Conservation (phyloP, 148 eudicot species). For the Spergularia bocconei region DNA sequence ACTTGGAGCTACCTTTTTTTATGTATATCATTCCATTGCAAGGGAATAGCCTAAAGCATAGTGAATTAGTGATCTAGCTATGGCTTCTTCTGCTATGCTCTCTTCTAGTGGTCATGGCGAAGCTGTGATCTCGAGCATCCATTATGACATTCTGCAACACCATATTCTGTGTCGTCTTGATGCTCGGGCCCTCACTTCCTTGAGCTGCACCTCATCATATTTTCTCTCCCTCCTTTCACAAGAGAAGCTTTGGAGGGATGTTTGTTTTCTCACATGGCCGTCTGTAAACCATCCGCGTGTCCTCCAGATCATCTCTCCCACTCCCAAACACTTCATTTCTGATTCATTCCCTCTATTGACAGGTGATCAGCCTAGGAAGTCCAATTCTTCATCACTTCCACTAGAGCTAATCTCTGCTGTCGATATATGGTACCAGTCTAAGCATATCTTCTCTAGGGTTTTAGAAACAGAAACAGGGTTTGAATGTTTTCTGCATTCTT, state of each 20-base stretch:
- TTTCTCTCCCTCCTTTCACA: conserved; percentile 30
- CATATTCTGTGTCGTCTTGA: conserved; percentile 30
- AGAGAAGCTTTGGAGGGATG: conserved; percentile 39
- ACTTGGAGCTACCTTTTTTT: too few species aligned
- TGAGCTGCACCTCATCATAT: conserved; percentile 34
- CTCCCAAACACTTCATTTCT: too few species aligned
- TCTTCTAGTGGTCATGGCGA: background rate
- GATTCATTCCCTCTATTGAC: too few species aligned
- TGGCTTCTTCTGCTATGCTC: background rate
- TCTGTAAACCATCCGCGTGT: conserved; percentile 34
- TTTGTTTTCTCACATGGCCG: conserved; percentile 50
- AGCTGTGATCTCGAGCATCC: too few species aligned
- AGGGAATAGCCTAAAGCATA: too few species aligned
- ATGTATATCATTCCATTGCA: too few species aligned
- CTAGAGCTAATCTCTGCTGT: conserved; percentile 41
- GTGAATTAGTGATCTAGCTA: background rate
- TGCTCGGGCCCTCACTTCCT: conserved; percentile 43
- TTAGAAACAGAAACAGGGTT: conserved; percentile 30
- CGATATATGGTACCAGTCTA: conserved; percentile 40
- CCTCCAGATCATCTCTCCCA: too few species aligned
- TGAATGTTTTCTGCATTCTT: conserved; percentile 37
- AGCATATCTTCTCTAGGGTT: conserved; percentile 39
- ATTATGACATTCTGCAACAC: too few species aligned
- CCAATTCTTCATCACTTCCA: background rate
- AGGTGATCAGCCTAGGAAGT: background rate